These are phyloP conservation scores for Xylaria venustula DNA, from an alignment of 495 filamentous ascomycete species.

Conservation along the genomic window DNA sequence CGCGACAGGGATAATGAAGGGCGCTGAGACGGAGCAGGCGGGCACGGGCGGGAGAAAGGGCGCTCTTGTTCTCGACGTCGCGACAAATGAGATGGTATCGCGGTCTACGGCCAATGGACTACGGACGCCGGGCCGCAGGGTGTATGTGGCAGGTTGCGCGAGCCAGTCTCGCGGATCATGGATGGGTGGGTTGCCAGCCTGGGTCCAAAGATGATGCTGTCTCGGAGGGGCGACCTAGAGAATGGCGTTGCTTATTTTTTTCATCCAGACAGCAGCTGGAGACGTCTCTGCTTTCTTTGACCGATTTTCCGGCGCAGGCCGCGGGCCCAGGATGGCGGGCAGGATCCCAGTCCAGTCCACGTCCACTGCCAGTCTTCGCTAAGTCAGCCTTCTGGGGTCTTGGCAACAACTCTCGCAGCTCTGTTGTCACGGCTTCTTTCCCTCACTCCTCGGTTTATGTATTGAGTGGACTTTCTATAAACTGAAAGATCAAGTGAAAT, in stretches of 20 bases:
- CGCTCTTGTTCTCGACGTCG: slow-evolving; percentile 34
- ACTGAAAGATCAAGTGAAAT: too few species aligned
- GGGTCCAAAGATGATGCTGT: slow-evolving; percentile 2
- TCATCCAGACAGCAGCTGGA: too few species aligned
- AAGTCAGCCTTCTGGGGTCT: slow-evolving; percentile 12
- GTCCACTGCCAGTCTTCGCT: slow-evolving; percentile 27
- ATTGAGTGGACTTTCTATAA: neutral
- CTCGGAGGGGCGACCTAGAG: slow-evolving; percentile 21
- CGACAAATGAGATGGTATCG: slow-evolving; percentile 21
- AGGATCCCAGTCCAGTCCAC: slow-evolving; percentile 23
- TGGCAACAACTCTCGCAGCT: slow-evolving; percentile 2
- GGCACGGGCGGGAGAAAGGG: slow-evolving; percentile 24
- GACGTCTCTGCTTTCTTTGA: slow-evolving; percentile 19
- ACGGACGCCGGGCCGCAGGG: neutral
- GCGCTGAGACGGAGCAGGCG: slow-evolving; percentile 11
- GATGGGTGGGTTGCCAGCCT: slow-evolving; percentile 13
- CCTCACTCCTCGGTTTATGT: neutral
- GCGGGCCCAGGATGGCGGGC: slow-evolving; percentile 8
- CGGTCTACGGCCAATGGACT: slow-evolving; percentile 8
- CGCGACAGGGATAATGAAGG: slow-evolving; percentile 19
- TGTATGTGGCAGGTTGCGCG: slow-evolving; percentile 7
- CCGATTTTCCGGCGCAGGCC: slow-evolving; percentile 25
- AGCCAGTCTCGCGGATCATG: slow-evolving; percentile 8
- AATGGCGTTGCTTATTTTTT: slow-evolving; percentile 19
- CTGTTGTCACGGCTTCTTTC: neutral